Percentiles rank a stretch among this genome's conserved stretches.
Evolutionary conservation across 768 basidiomycete genomes (phyloP).

Genomic region (Leucocoprinus leucothites): DNA sequence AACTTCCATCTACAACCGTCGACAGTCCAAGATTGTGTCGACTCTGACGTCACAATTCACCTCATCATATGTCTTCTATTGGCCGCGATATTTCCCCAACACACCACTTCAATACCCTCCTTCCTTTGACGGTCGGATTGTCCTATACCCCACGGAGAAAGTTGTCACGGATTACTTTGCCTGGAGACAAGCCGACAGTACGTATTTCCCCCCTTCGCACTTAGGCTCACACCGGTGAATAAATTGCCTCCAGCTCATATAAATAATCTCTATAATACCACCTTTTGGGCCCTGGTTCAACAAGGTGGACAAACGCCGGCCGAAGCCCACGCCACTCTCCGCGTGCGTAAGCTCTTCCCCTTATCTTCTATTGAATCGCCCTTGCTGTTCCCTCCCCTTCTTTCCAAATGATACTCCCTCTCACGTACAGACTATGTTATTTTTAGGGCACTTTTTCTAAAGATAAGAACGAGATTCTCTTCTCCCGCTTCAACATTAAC

Average conservation of each 20-base stretch:
- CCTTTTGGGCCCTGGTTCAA: slow-evolving; percentile 91
- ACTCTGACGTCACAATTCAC: slow-evolving; percentile 87
- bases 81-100: slow-evolving; percentile 77
- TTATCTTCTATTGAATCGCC: neutral
- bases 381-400: neutral
- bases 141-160: slow-evolving; percentile 71
- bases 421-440: neutral
- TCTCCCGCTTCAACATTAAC: slow-evolving; percentile 78
- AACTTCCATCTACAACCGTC: slow-evolving; percentile 79
- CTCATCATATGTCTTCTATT: slow-evolving; percentile 84
- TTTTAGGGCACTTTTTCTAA: slow-evolving; percentile 82
- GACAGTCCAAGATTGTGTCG: slow-evolving; percentile 83
- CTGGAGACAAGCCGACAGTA: slow-evolving; percentile 96
- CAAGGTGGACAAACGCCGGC: slow-evolving; percentile 74
- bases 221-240: neutral
- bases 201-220: slow-evolving; percentile 27
- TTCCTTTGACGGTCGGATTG: slow-evolving; percentile 87
- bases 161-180: slow-evolving; percentile 90
- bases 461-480: slow-evolving; percentile 91
- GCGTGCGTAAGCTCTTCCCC: slow-evolving; percentile 40
- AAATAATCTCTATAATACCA: slow-evolving; percentile 96
- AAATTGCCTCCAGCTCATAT: slow-evolving; percentile 72
- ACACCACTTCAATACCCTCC: slow-evolving; percentile 77
- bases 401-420: neutral
- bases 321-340: slow-evolving; percentile 79